A percentile compares a stretch with the other conserved stretches of the same genome.
phyloP scores from a whole-genome alignment of 2,329 filamentous ascomycete genomes.

The Penicillium paneum region DNA sequence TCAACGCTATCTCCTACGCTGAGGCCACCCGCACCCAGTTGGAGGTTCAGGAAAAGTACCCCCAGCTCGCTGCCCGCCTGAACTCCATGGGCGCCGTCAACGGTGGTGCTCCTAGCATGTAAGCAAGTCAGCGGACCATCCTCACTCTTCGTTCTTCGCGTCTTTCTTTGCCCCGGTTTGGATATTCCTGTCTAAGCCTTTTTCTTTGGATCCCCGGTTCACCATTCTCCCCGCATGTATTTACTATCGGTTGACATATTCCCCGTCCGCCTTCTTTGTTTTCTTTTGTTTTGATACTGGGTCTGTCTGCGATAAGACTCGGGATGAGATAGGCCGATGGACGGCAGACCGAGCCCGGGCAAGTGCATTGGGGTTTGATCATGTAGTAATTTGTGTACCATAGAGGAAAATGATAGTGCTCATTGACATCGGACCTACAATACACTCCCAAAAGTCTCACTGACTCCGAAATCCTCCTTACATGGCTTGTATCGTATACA shows the following conservation, averaged over 20 bases:
- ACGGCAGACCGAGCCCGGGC: constrained; percentile 8
- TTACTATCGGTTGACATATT: constrained; percentile 29
- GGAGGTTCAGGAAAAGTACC: constrained; percentile 84
- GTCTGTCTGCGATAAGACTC: constrained; percentile 11
- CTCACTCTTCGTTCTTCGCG: constrained; percentile 14
- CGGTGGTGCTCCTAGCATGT: constrained; percentile 36
- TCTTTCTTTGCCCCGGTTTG: constrained; percentile 16
- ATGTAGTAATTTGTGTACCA: constrained; percentile 29
- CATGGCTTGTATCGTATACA: not conserved
- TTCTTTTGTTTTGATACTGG: constrained; percentile 14
- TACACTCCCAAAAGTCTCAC: not conserved
- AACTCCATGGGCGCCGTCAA: constrained; percentile 54
- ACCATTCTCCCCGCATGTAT: constrained; percentile 28
- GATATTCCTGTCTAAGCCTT: constrained; percentile 14
- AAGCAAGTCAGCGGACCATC: constrained; percentile 16
- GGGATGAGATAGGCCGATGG: constrained; percentile 7
- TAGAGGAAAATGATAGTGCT: constrained; percentile 26
- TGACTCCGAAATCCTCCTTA: not conserved
- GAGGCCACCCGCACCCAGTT: constrained; percentile 96
- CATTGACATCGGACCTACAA: not conserved
- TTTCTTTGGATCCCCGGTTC: constrained; percentile 17
- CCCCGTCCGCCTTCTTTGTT: constrained; percentile 15
- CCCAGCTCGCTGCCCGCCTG: constrained; percentile 71
- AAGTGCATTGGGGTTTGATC: constrained; percentile 14
- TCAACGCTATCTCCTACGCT: constrained; percentile 94